phyloP scores from a whole-genome alignment of 345 rosid genomes.

The Populus simonii region DNA sequence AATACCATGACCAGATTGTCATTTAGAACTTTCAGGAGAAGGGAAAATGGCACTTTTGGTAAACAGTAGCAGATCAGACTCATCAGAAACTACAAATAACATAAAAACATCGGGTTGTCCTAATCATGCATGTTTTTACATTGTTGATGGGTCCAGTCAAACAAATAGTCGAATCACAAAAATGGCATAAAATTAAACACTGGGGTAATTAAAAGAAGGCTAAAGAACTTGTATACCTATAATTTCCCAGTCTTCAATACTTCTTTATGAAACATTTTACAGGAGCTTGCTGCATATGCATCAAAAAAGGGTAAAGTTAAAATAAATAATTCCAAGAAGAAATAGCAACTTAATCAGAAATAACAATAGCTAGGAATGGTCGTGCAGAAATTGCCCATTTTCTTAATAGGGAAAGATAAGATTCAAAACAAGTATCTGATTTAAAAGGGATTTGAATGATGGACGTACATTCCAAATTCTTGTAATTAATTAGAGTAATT shows the following conservation, averaged over 20 bases:
- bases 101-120: background rate
- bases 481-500: background rate
- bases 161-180: background rate
- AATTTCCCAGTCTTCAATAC: constrained; percentile 78
- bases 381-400: background rate
- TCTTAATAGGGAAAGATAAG: background rate
- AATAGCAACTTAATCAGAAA: background rate
- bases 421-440: background rate
- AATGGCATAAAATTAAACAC: background rate
- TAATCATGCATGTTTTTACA: background rate
- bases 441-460: background rate
- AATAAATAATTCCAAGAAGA: background rate
- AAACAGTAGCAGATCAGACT: background rate
- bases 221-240: constrained; percentile 24
- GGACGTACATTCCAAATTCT: background rate
- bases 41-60: background rate
- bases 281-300: constrained; percentile 52
- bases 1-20: background rate
- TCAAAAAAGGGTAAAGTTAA: background rate
- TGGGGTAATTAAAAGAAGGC: background rate
- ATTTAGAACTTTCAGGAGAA: background rate
- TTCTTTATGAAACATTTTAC: constrained; percentile 29
- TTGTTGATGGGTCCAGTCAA: background rate
- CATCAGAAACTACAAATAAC: background rate
- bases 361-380: background rate